These are phyloP conservation scores for Pseudognaphalium luteoalbum DNA, from an alignment of 129 eudicot species.

Conservation along the genomic window DNA sequence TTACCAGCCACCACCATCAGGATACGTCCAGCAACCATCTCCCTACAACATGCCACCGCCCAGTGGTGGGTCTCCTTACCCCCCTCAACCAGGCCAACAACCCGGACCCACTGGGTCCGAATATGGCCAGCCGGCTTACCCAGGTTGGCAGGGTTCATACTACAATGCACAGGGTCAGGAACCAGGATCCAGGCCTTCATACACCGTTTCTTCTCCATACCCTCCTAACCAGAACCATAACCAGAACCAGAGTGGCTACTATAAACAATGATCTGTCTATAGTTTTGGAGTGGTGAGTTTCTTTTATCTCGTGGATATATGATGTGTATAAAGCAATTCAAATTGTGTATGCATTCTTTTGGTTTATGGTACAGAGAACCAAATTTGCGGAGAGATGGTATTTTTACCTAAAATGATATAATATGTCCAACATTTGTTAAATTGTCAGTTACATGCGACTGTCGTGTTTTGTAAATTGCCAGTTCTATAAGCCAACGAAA, in stretches of 20 bases:
- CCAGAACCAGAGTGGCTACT: conserved; percentile 23
- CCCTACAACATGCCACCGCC: conserved; percentile 47
- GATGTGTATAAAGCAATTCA: conserved; percentile 7
- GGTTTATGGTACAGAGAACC: conserved; percentile 7
- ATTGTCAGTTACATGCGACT: conserved; percentile 6
- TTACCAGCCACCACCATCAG: conserved; percentile 54
- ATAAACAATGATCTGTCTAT: conserved; percentile 29
- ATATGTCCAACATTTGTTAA: neutral
- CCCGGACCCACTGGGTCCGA: conserved; percentile 48
- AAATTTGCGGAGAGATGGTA: neutral
- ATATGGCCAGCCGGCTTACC: conserved; percentile 82
- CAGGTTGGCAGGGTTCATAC: conserved; percentile 86
- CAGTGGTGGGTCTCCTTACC: conserved; percentile 44
- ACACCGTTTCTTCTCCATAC: conserved; percentile 43
- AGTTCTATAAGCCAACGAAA: neutral
- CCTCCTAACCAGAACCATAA: conserved; percentile 26
- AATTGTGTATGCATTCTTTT: conserved; percentile 1
- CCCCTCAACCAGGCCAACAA: conserved; percentile 56
- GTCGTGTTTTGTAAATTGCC: conserved; percentile 7
- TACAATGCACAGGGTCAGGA: conserved; percentile 67
- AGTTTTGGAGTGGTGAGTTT: conserved; percentile 6
- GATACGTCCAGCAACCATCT: conserved; percentile 46
- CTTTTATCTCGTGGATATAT: conserved; percentile 15
- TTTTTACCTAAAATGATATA: conserved; percentile 1
- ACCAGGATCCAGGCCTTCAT: conserved; percentile 39